Evolutionary conservation across 202 grass and related monocot species (phyloP).

Genomic region (Setaria italica): DNA sequence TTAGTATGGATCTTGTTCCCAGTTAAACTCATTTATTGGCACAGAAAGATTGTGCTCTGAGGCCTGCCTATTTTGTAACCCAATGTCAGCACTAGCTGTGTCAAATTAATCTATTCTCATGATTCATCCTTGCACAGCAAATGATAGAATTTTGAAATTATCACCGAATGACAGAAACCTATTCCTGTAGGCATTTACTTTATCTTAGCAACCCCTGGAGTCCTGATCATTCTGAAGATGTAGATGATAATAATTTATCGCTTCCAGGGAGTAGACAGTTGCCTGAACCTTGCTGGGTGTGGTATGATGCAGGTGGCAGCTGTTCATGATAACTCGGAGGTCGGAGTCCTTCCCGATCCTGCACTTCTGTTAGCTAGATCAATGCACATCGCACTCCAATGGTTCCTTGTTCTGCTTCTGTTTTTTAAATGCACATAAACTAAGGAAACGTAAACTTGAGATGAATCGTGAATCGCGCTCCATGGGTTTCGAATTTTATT

Average conservation of each 20-base stretch:
- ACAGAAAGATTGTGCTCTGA: not conserved
- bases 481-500: too few relatives aligned
- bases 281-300: not conserved
- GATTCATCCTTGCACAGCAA: not conserved
- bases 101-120: not conserved
- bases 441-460: not conserved
- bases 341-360: not conserved
- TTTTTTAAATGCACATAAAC: not conserved
- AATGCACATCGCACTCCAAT: not conserved
- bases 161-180: not conserved
- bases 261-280: constrained; percentile 6
- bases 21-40: not conserved
- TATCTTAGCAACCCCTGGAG: not conserved
- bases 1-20: not conserved
- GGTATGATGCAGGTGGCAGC: not conserved
- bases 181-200: not conserved
- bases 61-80: not conserved
- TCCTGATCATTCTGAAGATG: not conserved
- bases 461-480: too few relatives aligned
- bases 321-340: not conserved
- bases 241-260: not conserved
- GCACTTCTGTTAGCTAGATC: too few relatives aligned
- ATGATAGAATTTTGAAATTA: too few relatives aligned
- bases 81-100: constrained; percentile 3
- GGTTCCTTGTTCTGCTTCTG: not conserved